phyloP scores from a whole-genome alignment of 306 rosid species.

The Lotus japonicus region DNA sequence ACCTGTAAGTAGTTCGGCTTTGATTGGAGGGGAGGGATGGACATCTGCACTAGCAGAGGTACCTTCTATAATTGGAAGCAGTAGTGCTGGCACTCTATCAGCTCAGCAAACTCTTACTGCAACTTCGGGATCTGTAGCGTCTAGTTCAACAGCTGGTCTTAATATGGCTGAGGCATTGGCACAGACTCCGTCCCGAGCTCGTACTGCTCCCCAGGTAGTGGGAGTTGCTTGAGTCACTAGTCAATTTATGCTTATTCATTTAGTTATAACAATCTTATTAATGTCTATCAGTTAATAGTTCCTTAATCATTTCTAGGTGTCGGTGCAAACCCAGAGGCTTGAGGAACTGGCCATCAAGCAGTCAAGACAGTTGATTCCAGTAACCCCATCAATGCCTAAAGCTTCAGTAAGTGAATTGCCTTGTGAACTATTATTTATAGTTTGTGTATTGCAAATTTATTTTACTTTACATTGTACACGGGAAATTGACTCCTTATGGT shows the following conservation, averaged over 20 bases:
- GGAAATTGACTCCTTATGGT: constrained; percentile 5
- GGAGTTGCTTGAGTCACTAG: constrained; percentile 16
- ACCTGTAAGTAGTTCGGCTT: constrained; percentile 68
- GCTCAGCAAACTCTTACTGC: constrained; percentile 45
- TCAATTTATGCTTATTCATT: not conserved
- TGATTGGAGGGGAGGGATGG: constrained; percentile 95
- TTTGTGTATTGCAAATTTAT: not conserved
- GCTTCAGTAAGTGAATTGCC: constrained; percentile 42
- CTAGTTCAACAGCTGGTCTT: constrained; percentile 50
- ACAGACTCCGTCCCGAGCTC: constrained; percentile 74
- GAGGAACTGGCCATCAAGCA: constrained; percentile 96
- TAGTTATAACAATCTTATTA: constrained; percentile 1
- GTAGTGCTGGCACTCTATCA: constrained; percentile 46
- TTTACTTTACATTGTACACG: no score
- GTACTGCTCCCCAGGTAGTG: constrained; percentile 69
- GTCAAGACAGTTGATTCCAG: constrained; percentile 88
- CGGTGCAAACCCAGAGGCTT: constrained; percentile 76
- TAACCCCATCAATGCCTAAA: constrained; percentile 86
- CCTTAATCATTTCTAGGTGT: constrained; percentile 40
- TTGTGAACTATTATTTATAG: constrained; percentile 8
- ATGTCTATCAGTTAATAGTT: not conserved
- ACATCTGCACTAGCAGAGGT: constrained; percentile 90
- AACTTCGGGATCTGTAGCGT: constrained; percentile 36
- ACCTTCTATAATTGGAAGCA: constrained; percentile 60
- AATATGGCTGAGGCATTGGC: constrained; percentile 94